A percentile compares a stretch with the other conserved stretches of the same genome.
Conservation (phyloP, 75 land plant species). For the Pinus tabuliformis region DNA sequence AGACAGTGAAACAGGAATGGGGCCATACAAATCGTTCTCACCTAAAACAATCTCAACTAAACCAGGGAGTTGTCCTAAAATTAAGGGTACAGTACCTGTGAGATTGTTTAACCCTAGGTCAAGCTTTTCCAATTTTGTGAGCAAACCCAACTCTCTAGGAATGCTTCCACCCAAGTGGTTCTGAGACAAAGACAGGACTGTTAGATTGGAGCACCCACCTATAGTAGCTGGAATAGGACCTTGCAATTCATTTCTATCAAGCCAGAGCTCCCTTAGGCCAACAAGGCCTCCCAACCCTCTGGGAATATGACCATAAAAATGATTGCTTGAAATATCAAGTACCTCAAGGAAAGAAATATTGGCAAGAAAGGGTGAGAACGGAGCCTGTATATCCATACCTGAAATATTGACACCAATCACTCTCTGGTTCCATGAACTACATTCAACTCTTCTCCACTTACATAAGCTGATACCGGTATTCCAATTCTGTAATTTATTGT, state of each 20-base stretch:
- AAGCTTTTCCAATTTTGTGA: slow-evolving; percentile 12
- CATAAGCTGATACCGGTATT: background rate
- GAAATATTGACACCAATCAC: slow-evolving; percentile 1
- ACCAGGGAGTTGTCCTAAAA: slow-evolving; percentile 13
- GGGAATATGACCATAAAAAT: slow-evolving; percentile 14
- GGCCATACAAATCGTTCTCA: slow-evolving; percentile 23
- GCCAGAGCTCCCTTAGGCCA: slow-evolving; percentile 10
- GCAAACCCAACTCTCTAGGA: slow-evolving; percentile 6
- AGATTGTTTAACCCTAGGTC: slow-evolving; percentile 27
- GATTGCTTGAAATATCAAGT: slow-evolving; percentile 16
- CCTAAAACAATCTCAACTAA: slow-evolving; percentile 13
- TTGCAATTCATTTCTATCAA: slow-evolving; percentile 17
- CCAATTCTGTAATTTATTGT: slow-evolving; percentile 5
- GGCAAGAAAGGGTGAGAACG: background rate
- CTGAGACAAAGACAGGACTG: slow-evolving; percentile 3
- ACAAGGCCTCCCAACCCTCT: slow-evolving; percentile 15
- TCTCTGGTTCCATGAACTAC: slow-evolving; percentile 3
- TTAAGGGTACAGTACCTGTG: slow-evolving; percentile 22
- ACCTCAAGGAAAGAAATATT: slow-evolving; percentile 7
- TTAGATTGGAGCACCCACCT: slow-evolving; percentile 1
- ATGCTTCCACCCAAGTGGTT: slow-evolving; percentile 7
- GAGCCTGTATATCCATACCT: slow-evolving; percentile 6
- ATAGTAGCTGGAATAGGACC: slow-evolving; percentile 22
- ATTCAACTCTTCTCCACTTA: background rate
- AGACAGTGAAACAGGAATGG: slow-evolving; percentile 28